Evolutionary conservation across 164 flowering plant species (phyloP).

Genomic region (Cinnamomum chago): DNA sequence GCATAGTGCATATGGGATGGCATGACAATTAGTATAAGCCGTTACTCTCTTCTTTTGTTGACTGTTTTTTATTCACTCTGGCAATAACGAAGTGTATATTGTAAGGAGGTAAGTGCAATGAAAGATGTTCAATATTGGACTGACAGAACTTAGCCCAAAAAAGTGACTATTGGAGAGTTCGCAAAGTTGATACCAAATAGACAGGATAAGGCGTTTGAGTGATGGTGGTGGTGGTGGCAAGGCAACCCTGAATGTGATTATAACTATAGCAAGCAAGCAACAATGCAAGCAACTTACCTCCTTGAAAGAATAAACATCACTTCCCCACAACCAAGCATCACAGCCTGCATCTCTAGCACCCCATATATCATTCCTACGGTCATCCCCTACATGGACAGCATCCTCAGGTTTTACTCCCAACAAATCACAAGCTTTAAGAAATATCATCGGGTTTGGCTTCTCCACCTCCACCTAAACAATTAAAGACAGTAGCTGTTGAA

Average conservation of each 20-base stretch:
- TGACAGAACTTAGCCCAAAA: neutral
- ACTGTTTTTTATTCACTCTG: neutral
- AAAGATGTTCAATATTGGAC: no score
- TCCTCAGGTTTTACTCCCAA: slow-evolving; percentile 90
- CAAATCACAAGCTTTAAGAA: slow-evolving; percentile 91
- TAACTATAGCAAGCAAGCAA: neutral
- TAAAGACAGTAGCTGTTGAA: neutral
- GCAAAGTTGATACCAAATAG: neutral
- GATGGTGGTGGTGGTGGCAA: no score
- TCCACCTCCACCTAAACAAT: slow-evolving; percentile 76
- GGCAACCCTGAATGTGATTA: no score
- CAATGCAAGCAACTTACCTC: slow-evolving; percentile 49
- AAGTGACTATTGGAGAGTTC: neutral
- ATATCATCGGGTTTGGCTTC: slow-evolving; percentile 96
- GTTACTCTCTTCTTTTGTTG: no score
- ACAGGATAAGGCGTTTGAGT: no score
- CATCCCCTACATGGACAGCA: slow-evolving; percentile 96
- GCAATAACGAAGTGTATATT: no score
- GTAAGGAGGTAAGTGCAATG: neutral
- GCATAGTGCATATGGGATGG: neutral
- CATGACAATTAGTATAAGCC: neutral
- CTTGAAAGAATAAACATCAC: slow-evolving; percentile 84
- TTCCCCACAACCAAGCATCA: slow-evolving; percentile 99
- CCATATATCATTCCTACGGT: slow-evolving; percentile 95
- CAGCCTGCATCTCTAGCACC: slow-evolving; percentile 99